These are phyloP conservation scores for Exserohilum rostratum DNA, from an alignment of 2,329 filamentous ascomycete species.

Conservation along the genomic window DNA sequence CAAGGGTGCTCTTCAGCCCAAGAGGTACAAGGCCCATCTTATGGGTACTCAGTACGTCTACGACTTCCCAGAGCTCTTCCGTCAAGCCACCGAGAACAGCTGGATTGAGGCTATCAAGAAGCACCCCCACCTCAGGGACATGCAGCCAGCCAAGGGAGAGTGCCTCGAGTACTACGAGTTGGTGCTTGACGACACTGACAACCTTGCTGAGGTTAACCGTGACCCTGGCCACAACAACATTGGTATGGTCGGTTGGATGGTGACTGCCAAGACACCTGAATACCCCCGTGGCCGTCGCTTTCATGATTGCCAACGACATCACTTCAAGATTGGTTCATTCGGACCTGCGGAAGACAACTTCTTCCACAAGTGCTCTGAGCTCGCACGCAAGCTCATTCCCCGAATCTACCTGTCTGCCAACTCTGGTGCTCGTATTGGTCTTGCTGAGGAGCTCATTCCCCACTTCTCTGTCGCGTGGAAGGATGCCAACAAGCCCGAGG, in stretches of 20 bases:
- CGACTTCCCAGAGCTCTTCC: conserved; percentile 99
- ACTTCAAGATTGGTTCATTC: conserved; percentile 99
- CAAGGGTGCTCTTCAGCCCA: conserved; percentile 98
- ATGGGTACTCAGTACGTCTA: conserved; percentile 99
- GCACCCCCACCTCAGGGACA: conserved; percentile 74
- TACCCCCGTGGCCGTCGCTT: conserved; percentile 92
- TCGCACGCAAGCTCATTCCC: conserved; percentile 91
- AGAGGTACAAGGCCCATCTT: conserved; percentile 98
- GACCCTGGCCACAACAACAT: conserved; percentile 94
- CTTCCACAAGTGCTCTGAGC: conserved; percentile 98
- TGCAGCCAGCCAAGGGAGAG: conserved; percentile 83
- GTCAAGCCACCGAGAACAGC: conserved; percentile 94
- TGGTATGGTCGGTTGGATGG: conserved; percentile 98
- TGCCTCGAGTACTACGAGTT: conserved; percentile 95
- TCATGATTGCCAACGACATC: conserved; percentile 98
- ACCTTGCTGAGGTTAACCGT: conserved; percentile 87
- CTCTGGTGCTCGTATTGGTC: conserved; percentile 95
- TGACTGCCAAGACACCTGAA: conserved; percentile 92
- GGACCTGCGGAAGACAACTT: conserved; percentile 96
- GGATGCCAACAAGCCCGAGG: conserved; percentile 76
- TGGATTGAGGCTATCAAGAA: conserved; percentile 80
- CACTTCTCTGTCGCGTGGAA: conserved; percentile 99
- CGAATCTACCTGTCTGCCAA: conserved; percentile 98
- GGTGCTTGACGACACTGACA: conserved; percentile 92
- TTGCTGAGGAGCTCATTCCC: conserved; percentile 95